Conservation (phyloP, 768 basidiomycete genomes). For the Trametes punicea region DNA sequence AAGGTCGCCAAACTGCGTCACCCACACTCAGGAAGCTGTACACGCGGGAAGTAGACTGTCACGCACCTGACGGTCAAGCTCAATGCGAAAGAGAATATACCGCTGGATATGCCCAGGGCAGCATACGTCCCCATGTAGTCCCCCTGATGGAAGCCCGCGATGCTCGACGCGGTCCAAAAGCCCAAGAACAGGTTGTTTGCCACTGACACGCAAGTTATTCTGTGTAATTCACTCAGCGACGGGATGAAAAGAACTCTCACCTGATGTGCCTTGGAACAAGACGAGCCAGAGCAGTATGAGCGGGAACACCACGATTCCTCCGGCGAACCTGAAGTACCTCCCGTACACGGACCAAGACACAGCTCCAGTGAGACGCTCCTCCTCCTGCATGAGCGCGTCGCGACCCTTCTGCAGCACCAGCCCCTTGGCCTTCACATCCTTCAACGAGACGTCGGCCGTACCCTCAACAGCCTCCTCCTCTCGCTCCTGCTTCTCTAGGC, state of each 20-base stretch:
- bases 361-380: constrained; percentile 40
- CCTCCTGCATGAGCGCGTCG: constrained; percentile 26
- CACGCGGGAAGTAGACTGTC: background rate
- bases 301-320: constrained; percentile 37
- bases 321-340: constrained; percentile 36
- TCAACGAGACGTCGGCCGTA: constrained; percentile 9
- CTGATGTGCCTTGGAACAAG: constrained; percentile 48
- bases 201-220: constrained; percentile 38
- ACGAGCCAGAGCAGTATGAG: constrained; percentile 43
- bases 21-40: background rate
- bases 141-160: constrained; percentile 52
- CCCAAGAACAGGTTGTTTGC: constrained; percentile 67
- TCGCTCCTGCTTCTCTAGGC: constrained; percentile 40
- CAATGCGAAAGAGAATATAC: constrained; percentile 48
- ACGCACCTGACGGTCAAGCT: constrained; percentile 51
- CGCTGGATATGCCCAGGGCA: constrained; percentile 44
- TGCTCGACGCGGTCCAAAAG: constrained; percentile 62
- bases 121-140: constrained; percentile 65
- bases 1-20: constrained; percentile 31
- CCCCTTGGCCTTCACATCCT: constrained; percentile 29
- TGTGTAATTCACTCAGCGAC: too few relatives aligned
- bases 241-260: constrained; percentile 31
- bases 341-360: constrained; percentile 35
- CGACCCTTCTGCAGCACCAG: constrained; percentile 21
- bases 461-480: constrained; percentile 33